Evolutionary conservation across 176 grass and related monocot genomes (phyloP), one percentile per base, ranked within the genome.

Genomic region (Sorghum bicolor): DNA sequence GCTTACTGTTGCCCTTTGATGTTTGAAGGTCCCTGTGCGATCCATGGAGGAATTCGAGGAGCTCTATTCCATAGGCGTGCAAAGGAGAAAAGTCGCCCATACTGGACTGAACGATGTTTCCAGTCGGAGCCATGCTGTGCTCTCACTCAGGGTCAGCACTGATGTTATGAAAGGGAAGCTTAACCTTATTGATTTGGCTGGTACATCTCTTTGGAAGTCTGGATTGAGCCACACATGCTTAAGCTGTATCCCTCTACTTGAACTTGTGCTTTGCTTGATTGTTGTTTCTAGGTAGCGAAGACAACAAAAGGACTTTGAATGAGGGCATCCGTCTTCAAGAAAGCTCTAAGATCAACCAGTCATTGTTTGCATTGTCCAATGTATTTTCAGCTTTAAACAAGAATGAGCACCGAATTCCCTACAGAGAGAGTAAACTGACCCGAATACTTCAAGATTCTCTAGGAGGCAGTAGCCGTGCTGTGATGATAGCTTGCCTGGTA

Each of bases 401-500:
- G 77, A 99, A 88, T 14, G 88, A 93, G 55, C 41, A 72, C 24
- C 82, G 92, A 14, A 89, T 99, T 80, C 96, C 96, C 11, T 99
- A 92, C 26, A 82, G 96, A 43, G 91, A 94, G 77, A 96, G 93
- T 85, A 99, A 94, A 85, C 43, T 99, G 50, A 99, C 96, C 40
- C 89, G 93, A 47, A 96, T 99, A 79, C 73, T 99, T 67, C 93
- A 92, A 78, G 93, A 99, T 48, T 99, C 96, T 5, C 67, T 99
- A 28, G 96, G 96, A 80, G 93, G 96, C 67, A 89, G 90, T 43
- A 96, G 89, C 81, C 79, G 24, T 13, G 74, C 88, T 31, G 67
- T 96, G 72, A 99, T 99, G 96, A 85, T 96, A 82, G 96, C 96
- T 41, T 99, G 93, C 75, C 87, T 99, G 69, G 93, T 96, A 86